Percentiles rank a stretch among this genome's conserved stretches.
Evolutionary conservation across 106 monocot species (phyloP).

Genomic region (Cymbidium sinense): DNA sequence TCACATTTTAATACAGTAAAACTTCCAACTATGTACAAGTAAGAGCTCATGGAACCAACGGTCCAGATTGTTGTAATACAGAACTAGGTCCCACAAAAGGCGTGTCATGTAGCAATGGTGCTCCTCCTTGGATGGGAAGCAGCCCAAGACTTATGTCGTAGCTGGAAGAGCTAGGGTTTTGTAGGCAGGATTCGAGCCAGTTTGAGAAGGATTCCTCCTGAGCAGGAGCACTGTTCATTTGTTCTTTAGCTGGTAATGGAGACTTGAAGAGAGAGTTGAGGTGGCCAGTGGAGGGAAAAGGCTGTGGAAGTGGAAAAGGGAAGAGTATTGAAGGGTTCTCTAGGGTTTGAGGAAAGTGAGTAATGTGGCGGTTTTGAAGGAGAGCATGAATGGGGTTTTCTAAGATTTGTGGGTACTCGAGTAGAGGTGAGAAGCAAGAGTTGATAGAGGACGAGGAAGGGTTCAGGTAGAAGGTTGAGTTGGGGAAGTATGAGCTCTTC

Average conservation of each 20-base stretch:
- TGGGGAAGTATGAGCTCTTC: slow-evolving; percentile 34
- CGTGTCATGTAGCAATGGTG: background rate
- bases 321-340: slow-evolving; percentile 3
- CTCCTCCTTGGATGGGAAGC: background rate
- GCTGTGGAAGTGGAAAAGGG: background rate
- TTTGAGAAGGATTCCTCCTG: slow-evolving; percentile 16
- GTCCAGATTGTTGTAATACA: background rate
- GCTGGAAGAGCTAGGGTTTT: background rate
- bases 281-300: slow-evolving; percentile 9
- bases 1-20: background rate
- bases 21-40: background rate
- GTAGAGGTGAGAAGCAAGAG: slow-evolving; percentile 10
- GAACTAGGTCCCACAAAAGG: background rate
- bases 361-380: slow-evolving; percentile 14
- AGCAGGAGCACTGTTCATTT: background rate
- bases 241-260: background rate
- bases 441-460: slow-evolving; percentile 18
- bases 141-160: background rate
- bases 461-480: slow-evolving; percentile 17
- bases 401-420: slow-evolving; percentile 32
- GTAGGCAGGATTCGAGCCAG: slow-evolving; percentile 9
- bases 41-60: background rate
- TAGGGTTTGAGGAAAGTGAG: background rate
- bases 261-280: background rate
- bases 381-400: slow-evolving; percentile 39